Conservation (phyloP, 2,329 filamentous ascomycete genomes). For the Fusarium staphyleae region DNA sequence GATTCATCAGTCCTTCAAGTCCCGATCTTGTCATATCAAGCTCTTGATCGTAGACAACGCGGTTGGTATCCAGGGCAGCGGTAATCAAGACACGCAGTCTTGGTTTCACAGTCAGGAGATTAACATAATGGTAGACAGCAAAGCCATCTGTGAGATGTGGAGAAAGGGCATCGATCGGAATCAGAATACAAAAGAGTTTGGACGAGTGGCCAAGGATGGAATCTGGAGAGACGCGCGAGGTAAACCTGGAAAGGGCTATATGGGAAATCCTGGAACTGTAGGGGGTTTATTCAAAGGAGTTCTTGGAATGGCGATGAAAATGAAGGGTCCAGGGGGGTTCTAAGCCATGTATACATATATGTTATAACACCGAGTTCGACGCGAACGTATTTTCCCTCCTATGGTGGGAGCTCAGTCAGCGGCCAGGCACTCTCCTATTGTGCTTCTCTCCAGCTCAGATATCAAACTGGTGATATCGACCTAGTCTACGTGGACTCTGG, state of each 20-base stretch:
- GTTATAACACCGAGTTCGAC: no score
- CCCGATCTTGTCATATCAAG: constrained; percentile 77
- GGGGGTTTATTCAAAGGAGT: constrained; percentile 23
- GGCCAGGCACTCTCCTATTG: no score
- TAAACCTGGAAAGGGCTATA: constrained; percentile 23
- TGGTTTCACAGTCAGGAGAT: constrained; percentile 83
- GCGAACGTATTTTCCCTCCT: no score
- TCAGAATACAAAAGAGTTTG: constrained; percentile 70
- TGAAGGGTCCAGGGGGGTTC: constrained; percentile 16
- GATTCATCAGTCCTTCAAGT: constrained; percentile 70
- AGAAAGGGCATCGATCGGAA: constrained; percentile 67
- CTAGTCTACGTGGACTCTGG: no score
- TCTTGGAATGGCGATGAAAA: constrained; percentile 23
- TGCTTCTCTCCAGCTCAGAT: no score
- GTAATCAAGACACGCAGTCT: constrained; percentile 81
- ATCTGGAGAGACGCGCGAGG: constrained; percentile 29
- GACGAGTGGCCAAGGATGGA: constrained; percentile 45
- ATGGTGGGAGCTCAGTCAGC: no score
- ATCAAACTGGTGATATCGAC: no score
- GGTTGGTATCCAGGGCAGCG: constrained; percentile 76
- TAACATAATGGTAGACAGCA: constrained; percentile 76
- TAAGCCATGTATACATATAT: no score
- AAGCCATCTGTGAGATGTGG: constrained; percentile 67
- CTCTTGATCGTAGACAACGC: constrained; percentile 74
- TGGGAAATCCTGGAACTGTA: constrained; percentile 26